phyloP scores from a whole-genome alignment of 2,329 filamentous ascomycete genomes.

The Exophiala sp. region DNA sequence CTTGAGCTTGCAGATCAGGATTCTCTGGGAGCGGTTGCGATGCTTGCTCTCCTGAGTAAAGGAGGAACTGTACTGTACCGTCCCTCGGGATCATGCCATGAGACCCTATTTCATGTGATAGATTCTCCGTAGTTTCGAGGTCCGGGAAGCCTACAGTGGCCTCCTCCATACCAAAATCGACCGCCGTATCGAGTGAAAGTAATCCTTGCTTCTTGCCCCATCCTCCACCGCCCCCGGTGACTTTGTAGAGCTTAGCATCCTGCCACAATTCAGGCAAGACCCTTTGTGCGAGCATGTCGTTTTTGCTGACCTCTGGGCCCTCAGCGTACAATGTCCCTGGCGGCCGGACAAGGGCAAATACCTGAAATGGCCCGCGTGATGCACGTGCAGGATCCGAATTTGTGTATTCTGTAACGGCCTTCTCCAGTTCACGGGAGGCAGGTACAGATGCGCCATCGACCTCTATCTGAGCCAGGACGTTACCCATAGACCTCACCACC shows the following conservation, averaged over 20 bases:
- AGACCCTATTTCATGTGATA: not conserved
- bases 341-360: slow-evolving; percentile 23
- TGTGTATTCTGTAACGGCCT: slow-evolving; percentile 13
- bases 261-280: slow-evolving; percentile 5
- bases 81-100: slow-evolving; percentile 10
- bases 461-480: slow-evolving; percentile 26
- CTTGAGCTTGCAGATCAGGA: not conserved
- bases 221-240: slow-evolving; percentile 29
- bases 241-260: slow-evolving; percentile 21
- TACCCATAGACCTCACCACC: slow-evolving; percentile 27
- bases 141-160: slow-evolving; percentile 10
- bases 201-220: slow-evolving; percentile 29
- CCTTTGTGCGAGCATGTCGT: not conserved
- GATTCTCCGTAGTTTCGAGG: slow-evolving; percentile 5
- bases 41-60: not conserved
- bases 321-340: not conserved
- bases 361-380: slow-evolving; percentile 8
- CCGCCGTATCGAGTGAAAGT: slow-evolving; percentile 26
- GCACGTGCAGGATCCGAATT: slow-evolving; percentile 3
- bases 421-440: slow-evolving; percentile 28
- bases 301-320: not conserved
- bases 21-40: not conserved
- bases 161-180: slow-evolving; percentile 7
- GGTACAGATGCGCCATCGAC: slow-evolving; percentile 16
- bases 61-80: slow-evolving; percentile 21